phyloP scores from a whole-genome alignment of 495 filamentous ascomycete species.

The Penicillium fimorum region DNA sequence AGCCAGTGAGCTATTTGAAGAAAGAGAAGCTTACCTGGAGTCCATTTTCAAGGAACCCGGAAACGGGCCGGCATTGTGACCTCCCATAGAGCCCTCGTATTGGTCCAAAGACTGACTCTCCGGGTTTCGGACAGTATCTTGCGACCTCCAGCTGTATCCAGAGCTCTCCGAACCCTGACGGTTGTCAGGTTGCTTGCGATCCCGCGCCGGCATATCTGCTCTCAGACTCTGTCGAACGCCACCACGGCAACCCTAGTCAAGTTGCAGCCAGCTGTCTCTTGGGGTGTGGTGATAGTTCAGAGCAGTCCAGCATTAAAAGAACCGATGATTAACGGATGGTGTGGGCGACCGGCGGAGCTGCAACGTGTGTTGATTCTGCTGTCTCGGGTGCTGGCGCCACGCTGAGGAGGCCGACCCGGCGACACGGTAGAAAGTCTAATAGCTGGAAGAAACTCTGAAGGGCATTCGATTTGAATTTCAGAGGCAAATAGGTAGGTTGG shows the following conservation, averaged over 20 bases:
- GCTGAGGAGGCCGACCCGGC: constrained; percentile 19
- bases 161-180: constrained; percentile 49
- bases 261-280: constrained; percentile 23
- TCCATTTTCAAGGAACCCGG: constrained; percentile 33
- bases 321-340: constrained; percentile 9
- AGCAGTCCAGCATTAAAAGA: constrained; percentile 28
- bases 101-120: constrained; percentile 23
- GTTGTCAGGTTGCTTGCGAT: constrained; percentile 32
- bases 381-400: constrained; percentile 19
- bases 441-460: neutral
- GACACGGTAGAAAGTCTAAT: constrained; percentile 1
- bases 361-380: constrained; percentile 14
- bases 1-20: neutral
- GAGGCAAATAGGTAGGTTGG: neutral
- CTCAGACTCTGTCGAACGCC: constrained; percentile 20
- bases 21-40: constrained; percentile 35
- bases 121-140: constrained; percentile 45
- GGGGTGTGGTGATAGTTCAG: constrained; percentile 6
- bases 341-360: constrained; percentile 10
- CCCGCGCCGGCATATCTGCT: constrained; percentile 38
- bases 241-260: constrained; percentile 21
- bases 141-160: constrained; percentile 43
- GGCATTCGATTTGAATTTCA: neutral
- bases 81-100: constrained; percentile 23
- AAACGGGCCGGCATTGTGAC: constrained; percentile 34